Base-by-base conservation (phyloP, 2,329 filamentous ascomycete species). In the Fusarium sp. region DNA sequence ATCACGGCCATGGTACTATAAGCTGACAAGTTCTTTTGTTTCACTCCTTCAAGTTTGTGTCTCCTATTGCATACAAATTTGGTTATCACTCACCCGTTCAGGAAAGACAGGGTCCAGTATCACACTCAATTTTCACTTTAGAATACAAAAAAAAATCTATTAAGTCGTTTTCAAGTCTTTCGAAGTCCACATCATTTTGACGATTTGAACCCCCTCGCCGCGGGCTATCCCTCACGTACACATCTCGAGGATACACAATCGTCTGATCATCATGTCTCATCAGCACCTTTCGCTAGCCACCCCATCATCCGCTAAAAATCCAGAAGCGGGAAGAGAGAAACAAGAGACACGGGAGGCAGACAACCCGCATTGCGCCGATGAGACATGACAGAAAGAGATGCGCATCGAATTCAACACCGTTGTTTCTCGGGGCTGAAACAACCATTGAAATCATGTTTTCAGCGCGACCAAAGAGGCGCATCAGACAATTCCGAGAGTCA, bases 81-180 rank as follows among this genome's bases (percentile, higher is more conserved):
- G 14, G 51, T n/a, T 31, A n/a, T 31, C 15, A 22, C 35, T 28
- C 51, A n/a, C 24, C 20, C 35, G 15, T 38, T 38, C 14, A 44
- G 31, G 12, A 26, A 22, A 18, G n/a, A 9, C 12, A 24, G 6
- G 13, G 24, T 35, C 6, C 33, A 47, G 18, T 38, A 28, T 44
- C 26, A 60, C n/a, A 56, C 15, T 20, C 38, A 39, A 39, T 47
- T 26, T 7, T 39, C 33, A 36, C n/a, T 26, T 45, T 69, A 58
- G 36, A 74, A 70, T 69, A 69, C 20, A 48, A 77, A 66, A 61
- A 61, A 75, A 75, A 74, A 74, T 78, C 76, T 78, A 78, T 77
- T 76, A 73, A 63, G 31, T 71, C 67, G 44, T 74, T 77, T 78
- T 77, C 35, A 76, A 61, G 68, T 73, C 66, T 78, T 76, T 60